phyloP scores from a whole-genome alignment of 306 rosid genomes.

The Vicia sativa region DNA sequence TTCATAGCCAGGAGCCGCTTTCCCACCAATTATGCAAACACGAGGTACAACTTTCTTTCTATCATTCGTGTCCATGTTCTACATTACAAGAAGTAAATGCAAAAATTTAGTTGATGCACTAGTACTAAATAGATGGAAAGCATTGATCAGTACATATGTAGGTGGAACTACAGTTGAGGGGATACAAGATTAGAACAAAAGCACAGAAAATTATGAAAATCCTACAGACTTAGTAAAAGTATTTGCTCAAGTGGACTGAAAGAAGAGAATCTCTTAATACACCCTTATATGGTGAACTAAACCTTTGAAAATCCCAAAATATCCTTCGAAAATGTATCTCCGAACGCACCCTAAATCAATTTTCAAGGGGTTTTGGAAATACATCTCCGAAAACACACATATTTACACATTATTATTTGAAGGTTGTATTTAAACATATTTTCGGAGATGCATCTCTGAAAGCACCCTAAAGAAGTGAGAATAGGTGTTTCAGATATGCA shows the following conservation, averaged over 20 bases:
- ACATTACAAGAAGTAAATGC: conserved; percentile 29
- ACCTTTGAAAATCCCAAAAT: too few species aligned
- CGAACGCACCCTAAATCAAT: too few species aligned
- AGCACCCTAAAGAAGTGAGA: too few species aligned
- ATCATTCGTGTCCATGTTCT: conserved; percentile 66
- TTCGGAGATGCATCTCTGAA: too few species aligned
- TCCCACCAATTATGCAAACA: conserved; percentile 81
- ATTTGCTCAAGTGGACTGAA: conserved; percentile 27
- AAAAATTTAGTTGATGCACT: conserved; percentile 21
- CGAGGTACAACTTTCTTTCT: conserved; percentile 70
- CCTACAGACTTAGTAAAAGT: conserved; percentile 14
- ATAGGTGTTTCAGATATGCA: too few species aligned
- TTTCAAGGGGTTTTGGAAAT: too few species aligned
- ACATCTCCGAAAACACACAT: too few species aligned
- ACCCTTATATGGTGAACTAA: too few species aligned
- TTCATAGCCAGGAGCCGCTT: conserved; percentile 82
- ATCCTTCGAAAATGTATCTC: too few species aligned
- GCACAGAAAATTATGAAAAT: conserved; percentile 11
- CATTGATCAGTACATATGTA: conserved; percentile 19
- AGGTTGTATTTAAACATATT: too few species aligned
- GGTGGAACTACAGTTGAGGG: conserved; percentile 11
- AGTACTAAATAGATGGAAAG: conserved; percentile 28
- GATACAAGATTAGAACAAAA: conserved; percentile 23
- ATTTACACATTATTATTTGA: too few species aligned
- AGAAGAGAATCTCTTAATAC: too few species aligned